Base-by-base conservation (phyloP, 305 asterid genomes). In the Solanum aculeatissimum region DNA sequence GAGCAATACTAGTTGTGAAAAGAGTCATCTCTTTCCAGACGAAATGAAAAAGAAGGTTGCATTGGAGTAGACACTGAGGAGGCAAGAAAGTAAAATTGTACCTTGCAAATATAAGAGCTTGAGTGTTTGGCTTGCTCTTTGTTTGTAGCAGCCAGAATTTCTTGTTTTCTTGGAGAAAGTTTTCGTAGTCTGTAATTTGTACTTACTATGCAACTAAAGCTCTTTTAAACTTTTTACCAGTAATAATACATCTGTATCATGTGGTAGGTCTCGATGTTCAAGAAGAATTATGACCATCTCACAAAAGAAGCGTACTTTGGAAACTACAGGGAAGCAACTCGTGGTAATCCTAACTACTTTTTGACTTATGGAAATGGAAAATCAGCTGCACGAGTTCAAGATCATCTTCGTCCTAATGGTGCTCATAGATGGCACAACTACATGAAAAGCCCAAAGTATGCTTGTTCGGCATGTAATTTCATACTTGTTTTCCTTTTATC, bases 381-480 rank as follows among this genome's bases (percentile, higher is more conserved):
- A 88, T 89, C 99, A n/a, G 94, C 91, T 85, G 98, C 99, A 80
- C 94, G 99, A 58, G 70, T 96, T 81, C 98, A 92, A 88, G 94
- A 93, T 85, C 98, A 96, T 91, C 96, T 96, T 83, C 98, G 98
- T 84, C 99, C 99, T 62, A 96, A 96, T 89, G 99, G 99, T 81
- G 99, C 98, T 78, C 98, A 95, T 90, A 92, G 98, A 91, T 95
- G 98, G 98, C 99, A 96, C 91, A 96, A 95, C 81, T 96, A 96
- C 91, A 92, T 92, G 97, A 95, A 97, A 91, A 91, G 92, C 84
- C 98, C 99, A 27, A 94, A 90, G 98, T 97, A 94, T 81, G 63
- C 55, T 81, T 66, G 40, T 60, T 54, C 27, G 29, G 62, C 74
- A 82, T 43, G 49, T 70, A 2, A 42, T 81, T 65, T 80, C 69